A percentile compares a stretch with the other conserved stretches of the same genome.
phyloP scores from a whole-genome alignment of 148 eudicot species.

The Rheum nobile region DNA sequence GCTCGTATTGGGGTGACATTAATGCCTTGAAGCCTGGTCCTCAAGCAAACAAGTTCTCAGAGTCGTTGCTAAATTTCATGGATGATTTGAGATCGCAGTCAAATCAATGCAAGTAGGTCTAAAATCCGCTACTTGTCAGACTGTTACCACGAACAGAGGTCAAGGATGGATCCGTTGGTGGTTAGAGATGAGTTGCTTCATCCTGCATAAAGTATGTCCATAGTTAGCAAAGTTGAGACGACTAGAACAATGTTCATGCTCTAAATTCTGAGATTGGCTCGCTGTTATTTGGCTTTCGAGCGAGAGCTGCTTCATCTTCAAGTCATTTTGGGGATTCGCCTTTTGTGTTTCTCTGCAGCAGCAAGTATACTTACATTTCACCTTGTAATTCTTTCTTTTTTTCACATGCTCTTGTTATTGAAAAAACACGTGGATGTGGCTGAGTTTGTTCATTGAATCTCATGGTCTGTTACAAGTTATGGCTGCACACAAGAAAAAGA shows the following conservation, averaged over 20 bases:
- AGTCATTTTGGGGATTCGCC: background rate
- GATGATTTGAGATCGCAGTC: conserved; percentile 46
- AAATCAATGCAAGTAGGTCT: conserved; percentile 46
- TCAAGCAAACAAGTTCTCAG: conserved; percentile 44
- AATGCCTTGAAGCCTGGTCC: conserved; percentile 57
- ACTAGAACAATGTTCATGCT: background rate
- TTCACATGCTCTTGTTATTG: background rate
- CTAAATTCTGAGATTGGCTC: background rate
- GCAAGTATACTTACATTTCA: background rate
- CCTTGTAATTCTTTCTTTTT: conserved; percentile 2
- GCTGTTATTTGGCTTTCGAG: background rate
- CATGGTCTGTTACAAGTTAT: background rate
- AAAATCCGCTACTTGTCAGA: background rate
- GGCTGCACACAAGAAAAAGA: background rate
- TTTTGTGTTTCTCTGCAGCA: background rate
- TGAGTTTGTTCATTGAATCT: background rate
- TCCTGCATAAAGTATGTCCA: background rate
- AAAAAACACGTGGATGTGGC: background rate
- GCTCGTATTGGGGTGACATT: conserved; percentile 73
- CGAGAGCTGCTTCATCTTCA: background rate
- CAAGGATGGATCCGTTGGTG: background rate
- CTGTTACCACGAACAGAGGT: background rate
- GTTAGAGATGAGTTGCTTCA: background rate
- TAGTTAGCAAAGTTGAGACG: background rate
- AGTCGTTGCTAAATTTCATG: conserved; percentile 34